Base-by-base conservation (phyloP, 1,284 basidiomycete species). In the Papiliotrema fonsecae region DNA sequence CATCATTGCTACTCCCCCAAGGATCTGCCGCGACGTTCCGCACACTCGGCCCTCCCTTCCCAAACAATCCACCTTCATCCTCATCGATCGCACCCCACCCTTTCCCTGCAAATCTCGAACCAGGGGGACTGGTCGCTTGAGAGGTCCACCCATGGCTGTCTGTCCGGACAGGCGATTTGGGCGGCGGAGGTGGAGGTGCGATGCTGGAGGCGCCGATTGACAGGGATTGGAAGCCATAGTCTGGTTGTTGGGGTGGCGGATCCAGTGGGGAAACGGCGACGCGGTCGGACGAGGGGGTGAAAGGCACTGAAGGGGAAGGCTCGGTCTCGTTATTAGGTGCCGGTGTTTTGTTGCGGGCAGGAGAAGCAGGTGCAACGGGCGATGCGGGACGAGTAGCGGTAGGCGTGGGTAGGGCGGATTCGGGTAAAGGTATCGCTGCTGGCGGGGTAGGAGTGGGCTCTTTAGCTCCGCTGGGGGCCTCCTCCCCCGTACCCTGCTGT, bases 191-290 rank as follows among this genome's bases (percentile, higher is more conserved):
- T 7, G 49, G 32, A 28, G 34, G 34, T 35, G 39, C 44, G 13
- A 11, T 30, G 18, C 55, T 50, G 3, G 42, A 38, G 1, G 49
- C 61, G 27, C 70, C 68, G 9, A 70, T 64, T 13, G 66, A 57
- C 2, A 70, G 55, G 1, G 59, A 44, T 27, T 60, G 60, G 58
- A 69, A 72, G 13, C 66, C 62, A 38, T 58, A 65, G 41, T 70
- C 67, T 25, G 42, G 7, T 22, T 53, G 51, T 16, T 35, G 26
- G 7, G 56, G 19, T 2, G 67, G 63, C 1, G 61, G 52, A 30
- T 72, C 69, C 38, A 72, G 63, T 1, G 70, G 70, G 5, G 68
- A 70, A 24, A 71, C 67, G 5, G 62, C 58, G 6, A 71, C 66
- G 14, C 67, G 55, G 44, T 70, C 67, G 5, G 36, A 38, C 2